Evolutionary conservation across 352 stramenopile species (phyloP).

Genomic region (Globisporangium cystogenes): DNA sequence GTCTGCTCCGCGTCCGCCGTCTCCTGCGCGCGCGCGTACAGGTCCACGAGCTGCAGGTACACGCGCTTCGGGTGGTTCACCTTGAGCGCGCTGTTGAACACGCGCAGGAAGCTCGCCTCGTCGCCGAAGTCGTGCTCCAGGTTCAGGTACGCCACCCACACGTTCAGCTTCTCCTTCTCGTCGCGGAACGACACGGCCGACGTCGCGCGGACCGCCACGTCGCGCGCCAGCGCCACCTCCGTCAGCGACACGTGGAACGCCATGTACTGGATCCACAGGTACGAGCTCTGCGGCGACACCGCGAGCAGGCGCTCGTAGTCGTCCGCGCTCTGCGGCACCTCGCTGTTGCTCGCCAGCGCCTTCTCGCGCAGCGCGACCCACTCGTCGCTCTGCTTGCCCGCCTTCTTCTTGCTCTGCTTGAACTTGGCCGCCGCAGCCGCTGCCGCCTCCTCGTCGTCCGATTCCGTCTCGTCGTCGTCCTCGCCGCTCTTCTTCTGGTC

Average conservation of each 20-base stretch:
- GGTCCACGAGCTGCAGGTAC: conserved; percentile 92
- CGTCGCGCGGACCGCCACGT: conserved; percentile 91
- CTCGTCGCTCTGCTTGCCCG: conserved; percentile 92
- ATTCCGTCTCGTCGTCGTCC: conserved; percentile 24
- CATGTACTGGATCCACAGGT: conserved; percentile 98
- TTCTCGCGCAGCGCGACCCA: conserved; percentile 93
- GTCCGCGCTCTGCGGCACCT: conserved; percentile 88
- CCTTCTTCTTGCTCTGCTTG: conserved; percentile 72
- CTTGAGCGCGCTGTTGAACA: conserved; percentile 89
- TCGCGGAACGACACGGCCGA: conserved; percentile 94
- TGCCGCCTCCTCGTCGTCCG: conserved; percentile 36
- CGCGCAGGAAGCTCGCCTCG: conserved; percentile 83
- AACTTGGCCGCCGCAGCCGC: no score
- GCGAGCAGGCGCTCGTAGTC: conserved; percentile 95
- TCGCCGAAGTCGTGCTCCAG: conserved; percentile 96
- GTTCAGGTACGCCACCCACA: conserved; percentile 95
- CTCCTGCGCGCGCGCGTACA: conserved; percentile 79
- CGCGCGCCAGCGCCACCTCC: conserved; percentile 89
- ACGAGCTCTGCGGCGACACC: conserved; percentile 92
- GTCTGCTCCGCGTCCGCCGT: conserved; percentile 63
- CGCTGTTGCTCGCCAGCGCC: conserved; percentile 89
- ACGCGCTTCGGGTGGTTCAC: conserved; percentile 96
- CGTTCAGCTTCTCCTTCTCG: conserved; percentile 97
- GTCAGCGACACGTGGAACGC: conserved; percentile 95
- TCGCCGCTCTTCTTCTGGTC: conserved; percentile 34